Base-by-base conservation (phyloP, 129 eudicot species). In the Sambucus nigra region DNA sequence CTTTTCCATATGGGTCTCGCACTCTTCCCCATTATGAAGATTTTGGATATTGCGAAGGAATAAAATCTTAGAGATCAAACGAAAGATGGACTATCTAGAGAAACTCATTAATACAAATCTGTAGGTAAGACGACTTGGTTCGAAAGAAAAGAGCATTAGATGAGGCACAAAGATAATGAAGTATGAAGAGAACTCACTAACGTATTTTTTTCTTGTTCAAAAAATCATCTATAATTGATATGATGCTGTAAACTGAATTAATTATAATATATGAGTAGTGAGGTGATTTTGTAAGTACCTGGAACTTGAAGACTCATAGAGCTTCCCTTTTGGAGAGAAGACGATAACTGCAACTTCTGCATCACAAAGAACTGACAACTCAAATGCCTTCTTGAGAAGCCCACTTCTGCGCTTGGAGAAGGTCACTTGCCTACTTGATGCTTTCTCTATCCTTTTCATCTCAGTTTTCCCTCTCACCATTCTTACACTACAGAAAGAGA, bases 371-470 rank as follows among this genome's bases (percentile, higher is more conserved):
- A 55, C 65, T 41, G 71, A 64, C 55, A 71, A 32, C 57, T 71
- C 76, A 26, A 63, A 65, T 45, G 76, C 76, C 44, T 64, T 71
- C 46, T 71, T 71, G 20, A 71, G 65, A 31, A 71, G 76, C 25
- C 76, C 71, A 40, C 71, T 51, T 71, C 76, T 71, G 21, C 76
- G 50, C 61, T 64, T 71, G 50, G 76, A 71, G 56, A 71, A 71
- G 32, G 71, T 64, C 38, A 71, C 76, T 48, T 71, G 76, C 47
- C 76, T 71, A 57, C 70, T 65, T 51, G 76, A 64, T 42, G 65
- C 59, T 41, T 71, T 71, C 44, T 71, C 76, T 57, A 71, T 71
- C 66, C 60, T 71, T 71, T 24, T 71, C 6, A 71, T 71, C 61
- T 71, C 61, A 44, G 76, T 71, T 64, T 71, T 71, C 45, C 53